phyloP scores from a whole-genome alignment of 257 asterid genomes.

The Solanum sitiens region DNA sequence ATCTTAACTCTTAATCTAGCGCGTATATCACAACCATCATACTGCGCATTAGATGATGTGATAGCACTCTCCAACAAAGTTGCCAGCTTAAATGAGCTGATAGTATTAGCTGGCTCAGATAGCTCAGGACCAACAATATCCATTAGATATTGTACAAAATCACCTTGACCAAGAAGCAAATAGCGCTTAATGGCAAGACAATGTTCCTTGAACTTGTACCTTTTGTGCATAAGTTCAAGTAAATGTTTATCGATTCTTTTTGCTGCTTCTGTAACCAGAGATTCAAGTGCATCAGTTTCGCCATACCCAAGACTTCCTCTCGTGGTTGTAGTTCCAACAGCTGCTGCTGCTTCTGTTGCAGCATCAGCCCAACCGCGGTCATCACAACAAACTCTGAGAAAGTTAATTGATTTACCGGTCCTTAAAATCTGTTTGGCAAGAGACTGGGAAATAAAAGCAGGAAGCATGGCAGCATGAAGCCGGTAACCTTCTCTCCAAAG shows the following conservation, averaged over 20 bases:
- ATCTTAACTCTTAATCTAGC: constrained; percentile 89
- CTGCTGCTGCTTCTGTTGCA: constrained; percentile 84
- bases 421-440: constrained; percentile 90
- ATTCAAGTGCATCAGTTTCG: constrained; percentile 94
- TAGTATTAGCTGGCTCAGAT: constrained; percentile 92
- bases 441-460: constrained; percentile 77
- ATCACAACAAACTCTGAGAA: constrained; percentile 94
- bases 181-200: constrained; percentile 96
- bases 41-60: constrained; percentile 92
- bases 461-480: constrained; percentile 86
- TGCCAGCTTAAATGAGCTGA: constrained; percentile 92
- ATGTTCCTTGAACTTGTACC: constrained; percentile 86
- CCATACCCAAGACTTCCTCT: constrained; percentile 94
- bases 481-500: constrained; percentile 98
- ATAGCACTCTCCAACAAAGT: constrained; percentile 86
- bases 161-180: constrained; percentile 97
- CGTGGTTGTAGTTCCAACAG: constrained; percentile 87
- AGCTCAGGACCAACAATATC: constrained; percentile 92
- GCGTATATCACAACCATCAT: constrained; percentile 83
- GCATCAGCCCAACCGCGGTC: constrained; percentile 98
- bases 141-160: constrained; percentile 96
- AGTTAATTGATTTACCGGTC: constrained; percentile 95
- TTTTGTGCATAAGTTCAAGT: constrained; percentile 72
- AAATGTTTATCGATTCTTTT: constrained; percentile 85
- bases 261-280: constrained; percentile 85